phyloP scores from a whole-genome alignment of 495 filamentous ascomycete genomes.

The Usnea hakonensis region DNA sequence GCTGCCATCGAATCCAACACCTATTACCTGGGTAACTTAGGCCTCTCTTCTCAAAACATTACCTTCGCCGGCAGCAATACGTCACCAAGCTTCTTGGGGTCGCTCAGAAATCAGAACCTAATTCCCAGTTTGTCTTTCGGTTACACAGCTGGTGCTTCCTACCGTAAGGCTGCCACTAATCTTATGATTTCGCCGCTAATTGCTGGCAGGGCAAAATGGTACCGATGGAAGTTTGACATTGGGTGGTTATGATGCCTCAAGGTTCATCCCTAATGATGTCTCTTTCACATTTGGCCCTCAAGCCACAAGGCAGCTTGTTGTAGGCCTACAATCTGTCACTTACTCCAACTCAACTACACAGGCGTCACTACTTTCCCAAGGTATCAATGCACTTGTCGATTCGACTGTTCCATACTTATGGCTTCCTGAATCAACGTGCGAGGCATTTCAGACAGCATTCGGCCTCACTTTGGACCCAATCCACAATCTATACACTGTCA shows the following conservation, averaged over 20 bases:
- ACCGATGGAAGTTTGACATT: slow-evolving; percentile 47
- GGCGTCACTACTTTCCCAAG: slow-evolving; percentile 34
- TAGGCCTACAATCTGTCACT: slow-evolving; percentile 45
- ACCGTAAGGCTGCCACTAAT: slow-evolving; percentile 34
- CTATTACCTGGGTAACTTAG: slow-evolving; percentile 52
- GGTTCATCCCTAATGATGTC: slow-evolving; percentile 45
- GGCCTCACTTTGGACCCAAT: slow-evolving; percentile 38
- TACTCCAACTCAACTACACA: slow-evolving; percentile 30
- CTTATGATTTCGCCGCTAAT: neutral
- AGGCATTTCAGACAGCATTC: slow-evolving; percentile 48
- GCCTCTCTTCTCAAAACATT: slow-evolving; percentile 38
- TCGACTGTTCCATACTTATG: slow-evolving; percentile 57
- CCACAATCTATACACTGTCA: slow-evolving; percentile 44
- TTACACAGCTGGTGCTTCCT: slow-evolving; percentile 57
- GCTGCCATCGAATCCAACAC: slow-evolving; percentile 47
- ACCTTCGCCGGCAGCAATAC: slow-evolving; percentile 32
- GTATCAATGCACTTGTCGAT: slow-evolving; percentile 49
- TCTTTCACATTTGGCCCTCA: slow-evolving; percentile 43
- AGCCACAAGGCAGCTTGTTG: slow-evolving; percentile 39
- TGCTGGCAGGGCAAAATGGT: slow-evolving; percentile 29
- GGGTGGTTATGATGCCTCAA: slow-evolving; percentile 53
- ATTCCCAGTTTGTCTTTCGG: slow-evolving; percentile 55
- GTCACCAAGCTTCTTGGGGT: slow-evolving; percentile 42
- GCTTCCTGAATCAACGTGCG: slow-evolving; percentile 51
- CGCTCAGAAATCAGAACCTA: slow-evolving; percentile 38